These are phyloP conservation scores for Ochetophila trinervis DNA, from an alignment of 306 rosid genomes.

Conservation along the genomic window DNA sequence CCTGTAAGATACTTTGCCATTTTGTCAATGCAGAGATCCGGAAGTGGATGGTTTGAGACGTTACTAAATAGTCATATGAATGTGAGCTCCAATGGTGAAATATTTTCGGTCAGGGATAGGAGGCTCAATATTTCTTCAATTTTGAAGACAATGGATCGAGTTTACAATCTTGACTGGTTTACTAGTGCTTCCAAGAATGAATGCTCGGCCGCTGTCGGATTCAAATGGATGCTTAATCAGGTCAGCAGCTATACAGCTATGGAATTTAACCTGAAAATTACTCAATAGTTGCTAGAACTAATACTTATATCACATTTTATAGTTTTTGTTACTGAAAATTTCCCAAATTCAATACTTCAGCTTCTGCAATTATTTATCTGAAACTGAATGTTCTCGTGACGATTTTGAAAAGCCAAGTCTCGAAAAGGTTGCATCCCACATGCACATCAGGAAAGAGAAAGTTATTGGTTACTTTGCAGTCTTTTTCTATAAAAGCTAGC, in stretches of 20 bases:
- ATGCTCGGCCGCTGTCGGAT: slow-evolving; percentile 33
- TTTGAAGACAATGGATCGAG: slow-evolving; percentile 29
- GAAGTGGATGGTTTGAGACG: slow-evolving; percentile 43
- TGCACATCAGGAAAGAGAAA: background rate
- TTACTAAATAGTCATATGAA: slow-evolving; percentile 28
- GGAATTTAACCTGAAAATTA: too few relatives aligned
- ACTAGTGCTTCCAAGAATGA: slow-evolving; percentile 34
- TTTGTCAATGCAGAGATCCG: slow-evolving; percentile 38
- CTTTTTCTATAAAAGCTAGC: background rate
- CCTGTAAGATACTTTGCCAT: slow-evolving; percentile 33
- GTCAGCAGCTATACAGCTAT: background rate
- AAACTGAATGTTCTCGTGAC: too few relatives aligned
- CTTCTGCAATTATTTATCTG: too few relatives aligned
- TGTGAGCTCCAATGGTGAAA: slow-evolving; percentile 36
- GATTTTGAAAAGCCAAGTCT: background rate
- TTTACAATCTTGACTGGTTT: slow-evolving; percentile 36
- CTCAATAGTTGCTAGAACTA: too few relatives aligned
- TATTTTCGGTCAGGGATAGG: slow-evolving; percentile 22
- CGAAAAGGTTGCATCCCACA: background rate
- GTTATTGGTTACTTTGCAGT: background rate
- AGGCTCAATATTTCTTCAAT: slow-evolving; percentile 28
- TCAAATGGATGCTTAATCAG: slow-evolving; percentile 42
- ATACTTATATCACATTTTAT: too few relatives aligned
- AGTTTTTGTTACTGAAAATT: too few relatives aligned
- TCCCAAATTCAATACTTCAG: too few relatives aligned